Base-by-base conservation (phyloP, 2,329 filamentous ascomycete species). In the Neophaeococcomyces mojaviensis region DNA sequence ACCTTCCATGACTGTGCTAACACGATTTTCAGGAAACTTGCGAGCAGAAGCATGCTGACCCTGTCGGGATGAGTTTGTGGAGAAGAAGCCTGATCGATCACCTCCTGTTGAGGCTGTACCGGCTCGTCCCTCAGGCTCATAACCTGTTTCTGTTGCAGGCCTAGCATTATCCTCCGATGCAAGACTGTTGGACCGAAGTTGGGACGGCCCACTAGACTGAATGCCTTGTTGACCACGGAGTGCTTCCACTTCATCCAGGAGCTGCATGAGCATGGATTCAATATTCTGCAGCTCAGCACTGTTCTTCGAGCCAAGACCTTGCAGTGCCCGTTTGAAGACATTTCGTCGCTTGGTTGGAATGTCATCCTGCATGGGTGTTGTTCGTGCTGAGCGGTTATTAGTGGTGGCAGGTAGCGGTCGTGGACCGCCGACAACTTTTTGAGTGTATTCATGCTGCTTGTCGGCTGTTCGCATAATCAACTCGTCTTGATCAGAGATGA, bases 261-360 rank as follows among this genome's bases (percentile, higher is more conserved):
- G 77, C 61, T 95, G 88, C 64, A 92, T 86, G 28, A 98, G 77
- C 84, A 92, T 90, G 50, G 87, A 84, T 64, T 92, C 87, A 51
- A 96, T 95, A 57, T 88, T 85, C 53, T 81, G 79, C 42, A 96
- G 77, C 57, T 98, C 92, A 58, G 85, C 90, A 6, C 84, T 82
- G 42, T 88, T 90, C 69, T 92, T 94, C 60, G 84, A 78, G 57
- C 88, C 88, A 40, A 98, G 72, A 2, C 89, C 89, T 62, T 94
- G 90, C 40, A 98, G 73, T n/a, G 92, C 92, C 52, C 90, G 82
- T 58, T 84, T 86, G 69, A 97, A 92, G n/a, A 98, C 78, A 61
- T 88, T 95, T 66, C 88, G 86, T 61, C 88, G 88, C 77, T 96
- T 96, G 36, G 77, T 74, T 18, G 82, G 73, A 33, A 73, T 59